Evolutionary conservation across 1,284 basidiomycete species (phyloP), one percentile per base, ranked within the genome.

Genomic region (Paramarasmius palmivorus): DNA sequence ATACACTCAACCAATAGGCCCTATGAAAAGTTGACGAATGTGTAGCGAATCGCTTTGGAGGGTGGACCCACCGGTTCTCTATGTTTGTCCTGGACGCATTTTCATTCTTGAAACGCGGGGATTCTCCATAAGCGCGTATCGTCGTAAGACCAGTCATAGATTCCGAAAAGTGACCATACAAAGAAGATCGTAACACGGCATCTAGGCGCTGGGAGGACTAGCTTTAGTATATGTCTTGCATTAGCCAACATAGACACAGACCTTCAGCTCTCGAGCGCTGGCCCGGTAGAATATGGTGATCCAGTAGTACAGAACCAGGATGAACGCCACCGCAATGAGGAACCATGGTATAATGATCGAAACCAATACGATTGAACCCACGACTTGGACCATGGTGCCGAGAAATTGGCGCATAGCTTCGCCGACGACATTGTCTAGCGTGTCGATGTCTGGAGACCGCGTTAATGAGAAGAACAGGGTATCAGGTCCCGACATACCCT

Each of bases 151-250:
- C 93, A 8, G 86, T 85, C 10, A 96, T 76, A n/a, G 88, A 88
- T 71, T 98, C 95, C 47, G 88, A 88, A 66, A 94, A 93, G 69
- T 94, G 92, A 9, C 90, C 84, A 65, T 94, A 94, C 20, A 93
- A 73, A 2, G 83, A 78, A 0, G 80, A 80, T 19, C 83, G 76
- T 36, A 88, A 61, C 17, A 86, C 74, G 10, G 83, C 79, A 69
- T 88, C 85, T 22, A 85, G 72, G 52, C 82, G 74, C 80, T 83
- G 53, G 3, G 29, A 54, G 45, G 17, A 36, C 49, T 32, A 23
- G 26, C 25, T 50, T 8, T 57, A 40, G 23, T 25, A 32, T 52
- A 50, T 34, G 36, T 35, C 6, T n/a, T 20, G 34, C 12, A 20
- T 3, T 38, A 44, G 9, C 36, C 22, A 38, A 44, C 36, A 12